phyloP scores from a whole-genome alignment of 228 moss, liverwort and hornwort genomes.

The Sphagnum fallax region DNA sequence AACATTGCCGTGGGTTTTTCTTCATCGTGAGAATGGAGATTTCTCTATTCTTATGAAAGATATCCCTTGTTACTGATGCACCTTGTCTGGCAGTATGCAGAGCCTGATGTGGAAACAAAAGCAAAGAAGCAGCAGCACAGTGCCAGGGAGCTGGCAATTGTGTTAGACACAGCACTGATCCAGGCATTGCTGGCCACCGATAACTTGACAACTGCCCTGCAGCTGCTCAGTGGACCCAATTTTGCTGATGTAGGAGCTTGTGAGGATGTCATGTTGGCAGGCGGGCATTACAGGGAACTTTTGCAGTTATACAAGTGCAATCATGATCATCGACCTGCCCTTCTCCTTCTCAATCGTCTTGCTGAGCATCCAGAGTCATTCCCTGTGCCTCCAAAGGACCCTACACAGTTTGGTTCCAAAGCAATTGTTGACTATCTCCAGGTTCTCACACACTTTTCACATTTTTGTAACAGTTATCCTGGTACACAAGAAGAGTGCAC shows the following conservation, averaged over 20 bases:
- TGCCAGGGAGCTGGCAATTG: conserved; percentile 70
- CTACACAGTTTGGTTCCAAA: conserved; percentile 56
- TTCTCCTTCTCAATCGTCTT: conserved; percentile 73
- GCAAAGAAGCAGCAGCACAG: conserved; percentile 13
- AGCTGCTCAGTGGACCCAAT: conserved; percentile 77
- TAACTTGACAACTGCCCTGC: conserved; percentile 50
- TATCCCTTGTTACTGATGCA: too few species aligned
- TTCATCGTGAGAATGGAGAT: too few species aligned
- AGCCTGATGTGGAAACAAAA: conserved; percentile 30
- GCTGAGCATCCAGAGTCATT: conserved; percentile 71
- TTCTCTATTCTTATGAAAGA: too few species aligned
- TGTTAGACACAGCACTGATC: conserved; percentile 89
- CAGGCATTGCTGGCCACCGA: conserved; percentile 75
- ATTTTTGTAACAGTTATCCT: background rate
- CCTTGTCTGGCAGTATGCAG: conserved; percentile 28
- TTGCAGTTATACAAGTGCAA: conserved; percentile 79
- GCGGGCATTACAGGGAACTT: conserved; percentile 84
- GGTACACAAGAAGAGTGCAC: too few species aligned
- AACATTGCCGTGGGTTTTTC: too few species aligned
- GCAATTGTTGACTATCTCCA: conserved; percentile 72
- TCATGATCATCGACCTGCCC: conserved; percentile 66
- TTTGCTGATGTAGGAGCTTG: conserved; percentile 83
- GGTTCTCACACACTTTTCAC: conserved; percentile 20
- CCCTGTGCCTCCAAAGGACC: conserved; percentile 42
- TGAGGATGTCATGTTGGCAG: conserved; percentile 71